Evolutionary conservation across 2,329 filamentous ascomycete species (phyloP).

Genomic region (Torrubiella hemipterigena): DNA sequence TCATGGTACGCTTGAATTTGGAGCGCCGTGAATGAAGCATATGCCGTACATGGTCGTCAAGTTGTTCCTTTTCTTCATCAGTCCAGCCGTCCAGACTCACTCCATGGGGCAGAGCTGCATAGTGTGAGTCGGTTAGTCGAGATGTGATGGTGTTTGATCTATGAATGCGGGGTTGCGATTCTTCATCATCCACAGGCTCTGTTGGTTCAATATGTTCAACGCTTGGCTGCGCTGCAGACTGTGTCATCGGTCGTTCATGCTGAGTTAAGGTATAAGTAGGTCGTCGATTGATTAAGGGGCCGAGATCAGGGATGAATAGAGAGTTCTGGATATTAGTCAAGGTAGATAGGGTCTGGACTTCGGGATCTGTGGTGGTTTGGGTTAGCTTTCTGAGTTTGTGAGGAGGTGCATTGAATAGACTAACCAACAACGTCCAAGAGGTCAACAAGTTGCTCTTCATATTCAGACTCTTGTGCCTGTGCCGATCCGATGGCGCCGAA

Average conservation of each 20-base stretch:
- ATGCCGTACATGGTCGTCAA: conserved; percentile 80
- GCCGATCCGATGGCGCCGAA: background rate
- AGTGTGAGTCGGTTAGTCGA: conserved; percentile 55
- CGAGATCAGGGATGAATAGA: conserved; percentile 74
- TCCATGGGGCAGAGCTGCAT: conserved; percentile 69
- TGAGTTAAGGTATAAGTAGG: conserved; percentile 66
- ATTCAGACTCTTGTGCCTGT: conserved; percentile 16
- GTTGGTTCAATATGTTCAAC: too few species aligned
- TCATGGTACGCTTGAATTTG: conserved; percentile 67
- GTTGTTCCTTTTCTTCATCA: conserved; percentile 57
- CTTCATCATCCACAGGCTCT: conserved; percentile 1
- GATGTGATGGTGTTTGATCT: conserved; percentile 52
- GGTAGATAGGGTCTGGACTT: conserved; percentile 71
- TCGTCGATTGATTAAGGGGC: conserved; percentile 59
- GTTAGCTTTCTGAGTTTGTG: conserved; percentile 5
- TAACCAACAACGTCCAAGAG: conserved; percentile 27
- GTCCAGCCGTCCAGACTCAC: conserved; percentile 63
- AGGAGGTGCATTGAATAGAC: conserved; percentile 1
- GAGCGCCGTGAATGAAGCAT: conserved; percentile 74
- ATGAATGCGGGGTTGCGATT: conserved; percentile 13
- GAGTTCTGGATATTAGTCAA: conserved; percentile 87
- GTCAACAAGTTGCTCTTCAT: conserved; percentile 25
- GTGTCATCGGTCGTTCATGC: conserved; percentile 12
- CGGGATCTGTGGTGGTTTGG: conserved; percentile 50
- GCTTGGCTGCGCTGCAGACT: conserved; percentile 1